A percentile compares a stretch with the other conserved stretches of the same genome.
phyloP scores from a whole-genome alignment of 371 early-diverging fungal species.

The Paraphysoderma sedebokerense region DNA sequence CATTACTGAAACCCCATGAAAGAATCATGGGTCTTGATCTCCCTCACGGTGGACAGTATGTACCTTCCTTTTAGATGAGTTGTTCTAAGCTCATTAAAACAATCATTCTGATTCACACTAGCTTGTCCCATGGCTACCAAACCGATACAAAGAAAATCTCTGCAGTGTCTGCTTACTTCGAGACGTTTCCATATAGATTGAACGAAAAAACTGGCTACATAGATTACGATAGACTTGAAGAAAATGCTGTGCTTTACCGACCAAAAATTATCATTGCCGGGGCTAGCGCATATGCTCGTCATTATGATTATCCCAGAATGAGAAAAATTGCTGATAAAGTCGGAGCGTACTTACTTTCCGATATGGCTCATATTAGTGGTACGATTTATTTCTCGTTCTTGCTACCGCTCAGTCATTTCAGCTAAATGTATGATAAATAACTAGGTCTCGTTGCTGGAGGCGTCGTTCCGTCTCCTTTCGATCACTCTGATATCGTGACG shows the following conservation, averaged over 20 bases:
- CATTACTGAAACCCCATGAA: constrained; percentile 93
- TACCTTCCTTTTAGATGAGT: constrained; percentile 4
- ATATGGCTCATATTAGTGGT: constrained; percentile 97
- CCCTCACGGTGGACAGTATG: constrained; percentile 97
- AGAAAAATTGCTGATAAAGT: constrained; percentile 67
- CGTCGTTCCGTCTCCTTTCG: constrained; percentile 80
- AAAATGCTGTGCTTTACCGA: constrained; percentile 69
- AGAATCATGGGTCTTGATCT: constrained; percentile 97
- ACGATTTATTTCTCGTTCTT: constrained; percentile 7
- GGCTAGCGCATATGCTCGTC: constrained; percentile 89
- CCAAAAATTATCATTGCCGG: constrained; percentile 98
- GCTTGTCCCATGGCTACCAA: constrained; percentile 98
- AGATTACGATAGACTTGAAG: constrained; percentile 85
- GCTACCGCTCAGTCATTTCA: neutral
- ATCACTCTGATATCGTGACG: constrained; percentile 94
- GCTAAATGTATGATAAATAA: constrained; percentile 20
- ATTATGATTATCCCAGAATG: constrained; percentile 92
- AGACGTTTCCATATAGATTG: constrained; percentile 92
- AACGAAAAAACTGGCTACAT: constrained; percentile 80
- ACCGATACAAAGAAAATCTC: constrained; percentile 96
- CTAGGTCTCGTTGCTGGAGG: constrained; percentile 72
- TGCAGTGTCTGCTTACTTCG: constrained; percentile 90
- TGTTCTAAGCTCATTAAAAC: neutral
- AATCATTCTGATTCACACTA: constrained; percentile 10
- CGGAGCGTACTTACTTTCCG: constrained; percentile 89